Evolutionary conservation across 164 flowering plant genomes (phyloP), one percentile per base, ranked within the genome.

Genomic region (Platanus orientalis): DNA sequence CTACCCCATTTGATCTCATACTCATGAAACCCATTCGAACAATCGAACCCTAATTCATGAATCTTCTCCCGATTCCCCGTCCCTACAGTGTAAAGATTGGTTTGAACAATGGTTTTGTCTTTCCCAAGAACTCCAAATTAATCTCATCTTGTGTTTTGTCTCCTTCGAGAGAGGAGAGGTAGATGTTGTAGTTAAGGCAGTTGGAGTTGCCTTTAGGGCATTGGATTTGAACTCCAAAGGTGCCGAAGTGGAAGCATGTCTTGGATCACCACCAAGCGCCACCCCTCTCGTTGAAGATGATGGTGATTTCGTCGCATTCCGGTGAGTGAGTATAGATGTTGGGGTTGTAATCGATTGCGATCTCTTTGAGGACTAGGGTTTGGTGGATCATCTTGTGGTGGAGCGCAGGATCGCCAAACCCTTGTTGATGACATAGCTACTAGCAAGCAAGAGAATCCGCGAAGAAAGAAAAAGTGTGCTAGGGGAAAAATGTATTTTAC

Each of bases 121-220:
- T 80, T 80, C 85, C 88, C n/a, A 81, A 57, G 66, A 84, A 81
- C 66, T 80, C 84, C 50, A 84, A 81, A 65, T 81, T 85, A 54
- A 84, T 84, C 75, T 80, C 84, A 62, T 83, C 85, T 54, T 78
- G 82, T 7, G 81, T 62, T 42, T 76, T 78, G 57, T 81, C 81
- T 3, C 85, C 82, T 69, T 81, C 85, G 25, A 81, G 81, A 3
- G 88, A 81, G 3, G 86, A 82, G 28, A 84, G 76, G 50, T 82
- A 82, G 62, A 84, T 55, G 74, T 82, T 84, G 83, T 80, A 84
- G 65, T 84, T 84, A 58, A 84, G 79, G 51, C 88, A 86, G n/a
- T 76, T 77, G 12, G 86, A 81, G 60, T 84, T 80, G 10, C 88
- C 88, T 19, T 63, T 58, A 21, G 83, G 86, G 71, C 86, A 82